phyloP scores from a whole-genome alignment of 2,329 filamentous ascomycete genomes.

The Botrytis pseudocinerea region DNA sequence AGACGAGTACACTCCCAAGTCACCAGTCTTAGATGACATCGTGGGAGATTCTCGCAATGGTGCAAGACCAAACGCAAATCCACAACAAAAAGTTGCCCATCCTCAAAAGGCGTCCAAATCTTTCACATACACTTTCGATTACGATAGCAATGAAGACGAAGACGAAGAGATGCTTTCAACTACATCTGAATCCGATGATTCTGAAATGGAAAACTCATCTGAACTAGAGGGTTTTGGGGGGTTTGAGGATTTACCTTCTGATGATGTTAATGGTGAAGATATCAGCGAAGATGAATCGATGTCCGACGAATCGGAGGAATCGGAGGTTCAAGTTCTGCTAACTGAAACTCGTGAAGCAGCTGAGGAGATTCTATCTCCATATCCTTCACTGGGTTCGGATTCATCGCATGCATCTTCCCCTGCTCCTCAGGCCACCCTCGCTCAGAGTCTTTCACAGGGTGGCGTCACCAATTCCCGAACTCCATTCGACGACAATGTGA shows the following conservation, averaged over 20 bases:
- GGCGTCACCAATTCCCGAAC: not conserved
- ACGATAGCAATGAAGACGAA: slow-evolving; percentile 19
- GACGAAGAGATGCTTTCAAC: slow-evolving; percentile 11
- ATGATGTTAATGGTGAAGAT: not conserved
- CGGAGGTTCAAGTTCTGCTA: not conserved
- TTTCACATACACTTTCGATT: not conserved
- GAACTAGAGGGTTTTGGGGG: not conserved
- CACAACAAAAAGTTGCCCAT: not conserved
- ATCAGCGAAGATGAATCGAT: not conserved
- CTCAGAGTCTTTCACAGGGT: not conserved
- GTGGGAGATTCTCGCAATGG: not conserved
- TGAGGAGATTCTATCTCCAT: not conserved
- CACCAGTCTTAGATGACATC: not conserved
- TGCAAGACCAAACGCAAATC: not conserved
- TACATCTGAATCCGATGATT: not conserved
- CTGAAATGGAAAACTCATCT: no score
- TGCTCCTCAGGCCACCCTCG: no score
- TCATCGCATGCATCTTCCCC: not conserved
- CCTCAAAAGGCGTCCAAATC: not conserved
- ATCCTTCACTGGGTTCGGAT: not conserved
- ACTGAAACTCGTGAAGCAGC: not conserved
- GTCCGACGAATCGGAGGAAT: slow-evolving; percentile 2
- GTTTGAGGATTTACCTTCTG: not conserved
- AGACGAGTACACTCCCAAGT: not conserved
- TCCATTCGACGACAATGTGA: not conserved